Percentiles rank a stretch among this genome's conserved stretches.
These are phyloP conservation scores for Brassica incana DNA, from an alignment of 345 rosid genomes.

Conservation along the genomic window DNA sequence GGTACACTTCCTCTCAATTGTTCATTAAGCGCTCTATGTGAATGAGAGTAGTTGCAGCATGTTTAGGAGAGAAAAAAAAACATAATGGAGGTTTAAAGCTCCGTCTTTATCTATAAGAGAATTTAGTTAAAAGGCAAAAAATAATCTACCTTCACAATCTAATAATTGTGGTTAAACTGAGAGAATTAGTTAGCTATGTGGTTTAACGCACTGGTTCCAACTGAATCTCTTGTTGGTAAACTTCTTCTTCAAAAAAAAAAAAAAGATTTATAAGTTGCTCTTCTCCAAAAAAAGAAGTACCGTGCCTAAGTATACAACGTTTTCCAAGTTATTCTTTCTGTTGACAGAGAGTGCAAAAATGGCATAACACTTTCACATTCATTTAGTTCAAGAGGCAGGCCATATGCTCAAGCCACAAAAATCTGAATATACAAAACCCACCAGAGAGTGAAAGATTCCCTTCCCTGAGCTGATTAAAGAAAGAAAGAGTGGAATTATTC, in stretches of 20 bases:
- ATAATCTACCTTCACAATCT: constrained; percentile 67
- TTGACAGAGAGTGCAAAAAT: not conserved
- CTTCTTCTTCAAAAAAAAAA: too few relatives aligned
- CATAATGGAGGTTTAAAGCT: not conserved
- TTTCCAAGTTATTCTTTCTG: not conserved
- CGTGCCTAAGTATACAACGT: not conserved
- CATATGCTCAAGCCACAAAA: constrained; percentile 5
- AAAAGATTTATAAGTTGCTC: too few relatives aligned
- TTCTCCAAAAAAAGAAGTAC: too few relatives aligned
- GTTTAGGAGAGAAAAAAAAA: not conserved
- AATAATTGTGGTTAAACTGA: constrained; percentile 14
- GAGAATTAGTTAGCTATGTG: not conserved
- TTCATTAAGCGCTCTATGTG: constrained; percentile 63
- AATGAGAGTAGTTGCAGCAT: constrained; percentile 74
- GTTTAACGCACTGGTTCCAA: not conserved
- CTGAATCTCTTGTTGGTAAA: not conserved
- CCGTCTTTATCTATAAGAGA: not conserved
- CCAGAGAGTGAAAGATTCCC: constrained; percentile 15
- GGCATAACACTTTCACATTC: constrained; percentile 8
- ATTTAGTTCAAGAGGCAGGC: constrained; percentile 5
- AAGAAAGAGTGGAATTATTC: constrained; percentile 18
- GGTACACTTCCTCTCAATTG: constrained; percentile 53
- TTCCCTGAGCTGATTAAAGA: not conserved
- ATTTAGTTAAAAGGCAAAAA: not conserved
- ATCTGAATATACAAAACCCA: constrained; percentile 31